phyloP scores from a whole-genome alignment of 495 filamentous ascomycete species.

The Aspergillus olivimuriae region DNA sequence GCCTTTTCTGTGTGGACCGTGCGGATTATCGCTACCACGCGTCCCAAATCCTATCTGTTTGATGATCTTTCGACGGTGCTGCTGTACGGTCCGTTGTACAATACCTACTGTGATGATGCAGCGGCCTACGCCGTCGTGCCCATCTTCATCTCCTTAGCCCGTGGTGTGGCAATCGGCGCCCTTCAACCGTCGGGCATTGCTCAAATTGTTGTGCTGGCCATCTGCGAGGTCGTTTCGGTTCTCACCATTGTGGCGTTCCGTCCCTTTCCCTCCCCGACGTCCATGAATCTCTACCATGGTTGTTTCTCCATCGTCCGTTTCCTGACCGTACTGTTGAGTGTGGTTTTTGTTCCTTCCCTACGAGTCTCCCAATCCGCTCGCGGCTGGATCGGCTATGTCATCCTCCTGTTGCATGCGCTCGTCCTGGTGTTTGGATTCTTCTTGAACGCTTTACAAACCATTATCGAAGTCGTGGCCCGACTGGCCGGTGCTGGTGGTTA shows the following conservation, averaged over 20 bases:
- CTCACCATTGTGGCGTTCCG: slow-evolving; percentile 82
- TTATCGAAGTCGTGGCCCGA: slow-evolving; percentile 79
- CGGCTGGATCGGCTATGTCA: slow-evolving; percentile 93
- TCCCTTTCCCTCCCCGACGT: slow-evolving; percentile 83
- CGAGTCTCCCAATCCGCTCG: slow-evolving; percentile 68
- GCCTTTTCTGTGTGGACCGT: slow-evolving; percentile 72
- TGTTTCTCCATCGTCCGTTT: slow-evolving; percentile 76
- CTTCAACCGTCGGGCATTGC: slow-evolving; percentile 90
- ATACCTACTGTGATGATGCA: slow-evolving; percentile 88
- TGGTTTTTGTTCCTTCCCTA: slow-evolving; percentile 80
- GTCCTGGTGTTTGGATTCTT: slow-evolving; percentile 93
- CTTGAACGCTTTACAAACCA: slow-evolving; percentile 81
- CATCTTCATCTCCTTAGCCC: slow-evolving; percentile 71
- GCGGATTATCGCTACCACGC: slow-evolving; percentile 68
- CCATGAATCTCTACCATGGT: slow-evolving; percentile 95
- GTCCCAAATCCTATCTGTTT: slow-evolving; percentile 79
- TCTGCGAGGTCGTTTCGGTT: slow-evolving; percentile 90
- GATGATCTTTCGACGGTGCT: slow-evolving; percentile 88
- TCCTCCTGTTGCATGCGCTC: slow-evolving; percentile 77
- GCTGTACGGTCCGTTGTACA: slow-evolving; percentile 92
- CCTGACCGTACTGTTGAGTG: slow-evolving; percentile 71
- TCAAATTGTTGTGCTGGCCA: slow-evolving; percentile 82
- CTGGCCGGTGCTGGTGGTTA: slow-evolving; percentile 74
- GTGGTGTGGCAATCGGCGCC: slow-evolving; percentile 87
- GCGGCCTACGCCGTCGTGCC: slow-evolving; percentile 83